Conservation (phyloP, 495 filamentous ascomycete genomes). For the Diplogelasinospora grovesii region DNA sequence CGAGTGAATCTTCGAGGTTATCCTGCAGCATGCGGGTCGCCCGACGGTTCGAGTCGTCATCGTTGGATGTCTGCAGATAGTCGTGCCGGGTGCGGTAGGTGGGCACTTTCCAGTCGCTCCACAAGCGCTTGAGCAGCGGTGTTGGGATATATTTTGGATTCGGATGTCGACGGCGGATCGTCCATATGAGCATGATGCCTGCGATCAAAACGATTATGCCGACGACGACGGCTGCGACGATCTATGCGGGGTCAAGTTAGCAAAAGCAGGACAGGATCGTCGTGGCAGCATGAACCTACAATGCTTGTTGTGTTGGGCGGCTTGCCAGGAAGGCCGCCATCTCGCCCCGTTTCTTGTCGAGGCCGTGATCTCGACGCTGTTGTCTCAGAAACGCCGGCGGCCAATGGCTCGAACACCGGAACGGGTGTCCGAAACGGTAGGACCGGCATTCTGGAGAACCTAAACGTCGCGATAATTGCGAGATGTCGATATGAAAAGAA, state of each 20-base stretch:
- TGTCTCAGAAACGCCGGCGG: neutral
- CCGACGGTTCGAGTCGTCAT: constrained; percentile 17
- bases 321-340: neutral
- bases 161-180: constrained; percentile 22
- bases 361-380: constrained; percentile 6
- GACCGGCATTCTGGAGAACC: constrained; percentile 13
- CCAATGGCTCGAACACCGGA: constrained; percentile 3
- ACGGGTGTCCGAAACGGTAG: constrained; percentile 12
- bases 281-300: constrained; percentile 1
- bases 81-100: constrained; percentile 2
- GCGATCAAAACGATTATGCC: constrained; percentile 14
- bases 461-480: neutral
- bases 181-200: constrained; percentile 11
- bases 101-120: constrained; percentile 50
- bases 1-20: constrained; percentile 11
- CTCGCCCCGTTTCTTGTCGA: neutral
- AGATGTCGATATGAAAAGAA: neutral
- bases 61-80: constrained; percentile 17
- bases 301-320: constrained; percentile 9
- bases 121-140: constrained; percentile 50
- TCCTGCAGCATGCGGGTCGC: constrained; percentile 19
- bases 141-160: constrained; percentile 55
- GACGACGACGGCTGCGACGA: constrained; percentile 15
- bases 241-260: constrained; percentile 6
- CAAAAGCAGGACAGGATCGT: neutral